phyloP scores from a whole-genome alignment of 352 stramenopile species.

The Globisporangium lucens region DNA sequence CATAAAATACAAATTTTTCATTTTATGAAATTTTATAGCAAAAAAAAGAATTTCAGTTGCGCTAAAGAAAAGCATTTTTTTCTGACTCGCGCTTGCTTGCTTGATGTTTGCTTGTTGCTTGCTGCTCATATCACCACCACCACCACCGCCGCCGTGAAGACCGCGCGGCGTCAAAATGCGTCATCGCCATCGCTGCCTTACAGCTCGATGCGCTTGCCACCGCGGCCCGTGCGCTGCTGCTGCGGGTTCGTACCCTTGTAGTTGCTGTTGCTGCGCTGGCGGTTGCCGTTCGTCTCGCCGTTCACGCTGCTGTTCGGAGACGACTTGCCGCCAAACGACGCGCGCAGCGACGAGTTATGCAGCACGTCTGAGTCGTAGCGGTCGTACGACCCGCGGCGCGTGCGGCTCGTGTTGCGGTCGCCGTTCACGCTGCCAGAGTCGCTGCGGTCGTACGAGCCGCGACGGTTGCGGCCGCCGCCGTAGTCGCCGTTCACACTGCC shows the following conservation, averaged over 20 bases:
- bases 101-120: too few relatives aligned
- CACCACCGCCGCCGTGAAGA: neutral
- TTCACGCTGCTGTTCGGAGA: constrained; percentile 21
- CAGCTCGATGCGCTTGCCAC: constrained; percentile 71
- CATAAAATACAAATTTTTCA: constrained; percentile 9
- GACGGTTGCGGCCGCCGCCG: constrained; percentile 25
- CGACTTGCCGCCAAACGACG: constrained; percentile 23
- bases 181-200: constrained; percentile 16
- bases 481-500: constrained; percentile 30
- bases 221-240: constrained; percentile 53
- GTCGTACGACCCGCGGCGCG: constrained; percentile 64
- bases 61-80: too few relatives aligned
- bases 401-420: constrained; percentile 21
- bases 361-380: constrained; percentile 35
- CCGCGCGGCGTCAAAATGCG: neutral
- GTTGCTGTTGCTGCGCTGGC: constrained; percentile 23
- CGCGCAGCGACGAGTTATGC: constrained; percentile 30
- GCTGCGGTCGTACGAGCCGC: constrained; percentile 28
- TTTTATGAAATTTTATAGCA: constrained; percentile 11
- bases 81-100: too few relatives aligned
- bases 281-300: constrained; percentile 15
- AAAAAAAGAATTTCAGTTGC: constrained; percentile 1
- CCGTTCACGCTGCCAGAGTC: constrained; percentile 20
- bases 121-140: neutral
- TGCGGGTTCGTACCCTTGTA: constrained; percentile 43